Conservation (phyloP, 768 basidiomycete genomes). For the Tubosaeta sp. region DNA sequence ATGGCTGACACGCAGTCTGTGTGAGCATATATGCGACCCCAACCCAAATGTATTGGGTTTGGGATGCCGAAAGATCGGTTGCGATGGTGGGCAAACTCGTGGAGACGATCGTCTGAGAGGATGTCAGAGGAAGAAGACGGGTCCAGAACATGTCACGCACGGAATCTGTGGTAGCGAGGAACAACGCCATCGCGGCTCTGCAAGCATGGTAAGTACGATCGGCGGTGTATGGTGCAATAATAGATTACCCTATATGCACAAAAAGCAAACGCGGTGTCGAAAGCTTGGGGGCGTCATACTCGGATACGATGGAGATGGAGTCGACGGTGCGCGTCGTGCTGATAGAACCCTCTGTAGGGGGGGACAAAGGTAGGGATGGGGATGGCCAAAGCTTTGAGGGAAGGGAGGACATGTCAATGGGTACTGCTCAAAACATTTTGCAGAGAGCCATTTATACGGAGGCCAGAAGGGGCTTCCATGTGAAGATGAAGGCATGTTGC, state of each 20-base stretch:
- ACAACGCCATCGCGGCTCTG: slow-evolving; percentile 75
- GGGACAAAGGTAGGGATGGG: neutral
- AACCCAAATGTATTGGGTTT: slow-evolving; percentile 81
- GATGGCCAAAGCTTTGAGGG: slow-evolving; percentile 6
- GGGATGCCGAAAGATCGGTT: slow-evolving; percentile 60
- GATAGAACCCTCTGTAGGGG: slow-evolving; percentile 20
- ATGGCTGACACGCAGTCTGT: slow-evolving; percentile 79
- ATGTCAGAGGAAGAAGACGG: slow-evolving; percentile 5
- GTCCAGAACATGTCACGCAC: slow-evolving; percentile 39
- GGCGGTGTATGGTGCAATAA: neutral
- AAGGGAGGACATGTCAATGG: slow-evolving; percentile 17
- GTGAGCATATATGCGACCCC: slow-evolving; percentile 82
- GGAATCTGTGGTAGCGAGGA: slow-evolving; percentile 83
- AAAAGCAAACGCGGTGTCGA: slow-evolving; percentile 56
- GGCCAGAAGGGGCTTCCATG: slow-evolving; percentile 19
- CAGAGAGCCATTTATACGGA: slow-evolving; percentile 25
- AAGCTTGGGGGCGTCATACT: slow-evolving; percentile 26
- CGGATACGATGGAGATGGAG: slow-evolving; percentile 21
- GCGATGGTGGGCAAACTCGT: slow-evolving; percentile 81
- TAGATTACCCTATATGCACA: slow-evolving; percentile 62
- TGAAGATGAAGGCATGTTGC: slow-evolving; percentile 13
- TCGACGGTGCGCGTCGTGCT: slow-evolving; percentile 17
- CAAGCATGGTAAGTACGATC: slow-evolving; percentile 11
- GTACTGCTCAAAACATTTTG: slow-evolving; percentile 3
- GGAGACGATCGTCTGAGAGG: slow-evolving; percentile 62